Evolutionary conservation across 164 flowering plant genomes (phyloP), one percentile per base, ranked within the genome.

Genomic region (Pachysandra terminalis): DNA sequence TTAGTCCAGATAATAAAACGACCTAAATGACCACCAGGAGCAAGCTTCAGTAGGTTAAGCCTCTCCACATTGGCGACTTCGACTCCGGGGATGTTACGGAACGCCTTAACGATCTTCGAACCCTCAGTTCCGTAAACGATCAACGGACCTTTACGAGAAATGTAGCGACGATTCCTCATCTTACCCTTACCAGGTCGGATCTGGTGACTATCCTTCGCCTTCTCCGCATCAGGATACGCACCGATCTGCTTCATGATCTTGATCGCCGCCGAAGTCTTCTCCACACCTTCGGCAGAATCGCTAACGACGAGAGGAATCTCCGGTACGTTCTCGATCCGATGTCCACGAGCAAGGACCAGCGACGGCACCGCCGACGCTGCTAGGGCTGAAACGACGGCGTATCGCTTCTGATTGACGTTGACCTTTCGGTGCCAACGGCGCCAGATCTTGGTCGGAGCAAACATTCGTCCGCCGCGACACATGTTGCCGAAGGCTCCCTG

Each of bases 401-500:
- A 85, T 2, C 96, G 61, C 85, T 84, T 85, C 85, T 84, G 93
- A 59, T 84, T 86, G 3, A 89, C 81, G 40, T 85, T 86, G 79
- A 90, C 78, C 69, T 68, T 73, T 1, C 90, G 76, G 81, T 92
- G 98, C 97, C 96, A 92, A 12, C 86, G 80, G 63, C 96, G 85
- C 97, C 96, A 92, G 83, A 87, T 90, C 89, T 80, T 82, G 35
- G 98, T 90, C 0, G 96, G 96, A 24, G 98, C 96, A 61, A 92
- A 89, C 95, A 90, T 92, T 15, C 96, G 80, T 0, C 96, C 96
- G 1, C 95, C 97, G 7, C 95, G 87, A 45, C 97, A 92, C 97
- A 92, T 92, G 88, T 92, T 92, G 0, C 94, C 98, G 74, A 90
- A 92, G 25, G 98, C 96, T 0, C 87, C 96, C 83, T 88, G 91